Evolutionary conservation across 176 grass and related monocot species (phyloP).

Genomic region (Avena eriantha): DNA sequence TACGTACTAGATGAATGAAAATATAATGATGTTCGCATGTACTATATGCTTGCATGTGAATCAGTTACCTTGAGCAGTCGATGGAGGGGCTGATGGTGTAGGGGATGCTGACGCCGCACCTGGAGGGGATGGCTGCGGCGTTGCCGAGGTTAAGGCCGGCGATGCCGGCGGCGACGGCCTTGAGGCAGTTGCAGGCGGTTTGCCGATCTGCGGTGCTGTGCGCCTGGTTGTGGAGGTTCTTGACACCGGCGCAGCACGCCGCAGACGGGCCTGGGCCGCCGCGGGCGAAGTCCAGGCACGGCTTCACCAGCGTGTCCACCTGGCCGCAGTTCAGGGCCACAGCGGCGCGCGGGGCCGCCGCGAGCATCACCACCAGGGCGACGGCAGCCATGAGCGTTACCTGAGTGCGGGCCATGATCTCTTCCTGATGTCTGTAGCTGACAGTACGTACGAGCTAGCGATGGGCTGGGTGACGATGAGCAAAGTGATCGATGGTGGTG

Average conservation of each 20-base stretch:
- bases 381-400: conserved; percentile 10
- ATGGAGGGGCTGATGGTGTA: conserved; percentile 59
- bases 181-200: conserved; percentile 59
- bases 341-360: background rate
- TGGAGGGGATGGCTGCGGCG: conserved; percentile 51
- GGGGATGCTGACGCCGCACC: conserved; percentile 57
- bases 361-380: conserved; percentile 5
- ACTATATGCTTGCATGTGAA: background rate
- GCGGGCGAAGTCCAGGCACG: conserved; percentile 55
- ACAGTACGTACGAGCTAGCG: background rate
- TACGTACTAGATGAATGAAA: background rate
- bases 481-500: background rate
- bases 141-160: conserved; percentile 40
- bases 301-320: conserved; percentile 28
- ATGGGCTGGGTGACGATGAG: background rate
- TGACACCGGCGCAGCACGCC: conserved; percentile 48
- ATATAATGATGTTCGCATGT: background rate
- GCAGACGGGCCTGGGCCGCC: conserved; percentile 19
- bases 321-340: conserved; percentile 42
- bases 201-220: conserved; percentile 32
- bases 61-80: conserved; percentile 51
- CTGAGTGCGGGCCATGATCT: conserved; percentile 36
- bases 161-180: background rate
- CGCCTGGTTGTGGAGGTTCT: conserved; percentile 40
- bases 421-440: background rate